Evolutionary conservation across 306 rosid species (phyloP), one percentile per base, ranked within the genome.

Genomic region (Vachellia collinsii): DNA sequence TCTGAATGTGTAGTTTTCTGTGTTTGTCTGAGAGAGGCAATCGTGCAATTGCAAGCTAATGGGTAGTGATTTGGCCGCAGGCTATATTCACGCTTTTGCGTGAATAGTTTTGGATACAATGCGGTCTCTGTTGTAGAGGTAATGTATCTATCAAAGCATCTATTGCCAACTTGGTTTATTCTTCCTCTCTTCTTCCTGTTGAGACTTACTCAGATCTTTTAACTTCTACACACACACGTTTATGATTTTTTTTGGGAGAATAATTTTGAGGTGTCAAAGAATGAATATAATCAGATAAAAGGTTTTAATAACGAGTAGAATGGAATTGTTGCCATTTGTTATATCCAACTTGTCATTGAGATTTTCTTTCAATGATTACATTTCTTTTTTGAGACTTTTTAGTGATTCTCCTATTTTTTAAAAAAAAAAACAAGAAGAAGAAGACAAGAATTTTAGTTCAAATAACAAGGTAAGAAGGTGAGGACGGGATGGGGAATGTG

Each of bases 31-130:
- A 56, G n/a, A 22, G 46, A 29, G 34, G 34, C 2, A 1, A 68
- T 25, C 54, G 54, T 70, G 22, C 12, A 2, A 44, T 44, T 19
- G 56, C 14, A 56, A 61, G 53, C 36, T 79, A 37, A 70, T 47
- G 23, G 23, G 5, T 43, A 73, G 46, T 77, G 61, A 53, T 70
- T 56, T 46, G 65, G 56, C 22, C 3, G 11, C 23, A 78, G 72
- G 47, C 78, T 42, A 75, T 23, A 79, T 65, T 13, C n/a, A 64
- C 17, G 8, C 42, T 36, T 29, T 67, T 80, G 72, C 74, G 25
- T 68, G 48, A 2, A 19, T 20, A 68, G 10, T 51, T 51, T 8
- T 79, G 37, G 20, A 48, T 65, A 43, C 74, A 68, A 34, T 66
- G 72, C 29, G 53, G 76, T 50, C 63, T 61, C 81, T 42, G 34